Base-by-base conservation (phyloP, 306 rosid genomes). In the Aeschynomene evenia region DNA sequence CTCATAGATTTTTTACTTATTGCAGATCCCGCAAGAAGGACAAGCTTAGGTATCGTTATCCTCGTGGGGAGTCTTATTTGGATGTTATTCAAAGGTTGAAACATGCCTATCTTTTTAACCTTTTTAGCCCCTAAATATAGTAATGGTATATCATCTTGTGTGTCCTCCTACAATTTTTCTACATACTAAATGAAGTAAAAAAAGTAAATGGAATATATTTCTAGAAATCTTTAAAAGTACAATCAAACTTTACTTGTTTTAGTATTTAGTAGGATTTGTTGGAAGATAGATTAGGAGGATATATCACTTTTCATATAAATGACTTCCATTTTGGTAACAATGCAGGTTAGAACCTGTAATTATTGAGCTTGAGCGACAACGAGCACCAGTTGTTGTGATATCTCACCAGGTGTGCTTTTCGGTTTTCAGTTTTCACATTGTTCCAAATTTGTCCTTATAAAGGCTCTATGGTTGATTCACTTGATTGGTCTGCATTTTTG, bases 281-380 rank as follows among this genome's bases (percentile, higher is more conserved):
- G n/a, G n/a, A n/a, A n/a, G n/a, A n/a, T n/a, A n/a, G n/a, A n/a
- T n/a, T n/a, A n/a, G n/a, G n/a, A n/a, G n/a, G n/a, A n/a, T n/a
- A n/a, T n/a, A n/a, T n/a, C n/a, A n/a, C n/a, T n/a, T n/a, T 58
- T 63, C 37, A 71, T 69, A 57, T 37, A 26, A 64, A 23, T 29
- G 52, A 74, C 73, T 59, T 62, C 12, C 50, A 2, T 42, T 51
- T 52, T 22, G 3, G n/a, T 42, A 19, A 48, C 26, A 29, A 53
- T 81, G 80, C 95, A 95, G 99, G 92, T 88, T 95, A 51, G 99
- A 94, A 80, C 99, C 99, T 28, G 99, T 94, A 49, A 89, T 94
- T 67, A 91, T 94, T 45, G 99, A 94, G 86, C 99, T 94, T 39
- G 99, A 94, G 77, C 87, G 99, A 70, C 99, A 94, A 42, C 81